These are phyloP conservation scores for Terfezia claveryi DNA, from an alignment of 495 filamentous ascomycete species.

Conservation along the genomic window DNA sequence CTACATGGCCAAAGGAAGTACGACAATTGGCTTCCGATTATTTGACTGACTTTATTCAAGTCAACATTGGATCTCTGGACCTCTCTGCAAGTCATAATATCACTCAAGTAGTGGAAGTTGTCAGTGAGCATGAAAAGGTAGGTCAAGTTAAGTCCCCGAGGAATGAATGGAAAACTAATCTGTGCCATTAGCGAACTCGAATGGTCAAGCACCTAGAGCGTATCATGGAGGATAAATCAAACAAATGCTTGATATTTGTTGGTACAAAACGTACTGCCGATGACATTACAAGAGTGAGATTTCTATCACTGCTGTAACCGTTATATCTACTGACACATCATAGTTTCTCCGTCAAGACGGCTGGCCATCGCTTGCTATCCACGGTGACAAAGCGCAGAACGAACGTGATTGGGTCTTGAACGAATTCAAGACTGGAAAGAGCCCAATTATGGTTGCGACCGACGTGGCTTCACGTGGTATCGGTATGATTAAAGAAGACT, in stretches of 20 bases:
- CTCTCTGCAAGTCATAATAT: constrained; percentile 96
- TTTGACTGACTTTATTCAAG: constrained; percentile 90
- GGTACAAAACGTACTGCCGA: constrained; percentile 97
- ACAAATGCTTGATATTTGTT: constrained; percentile 89
- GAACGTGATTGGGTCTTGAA: constrained; percentile 99
- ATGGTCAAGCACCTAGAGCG: constrained; percentile 97
- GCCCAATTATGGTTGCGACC: constrained; percentile 92
- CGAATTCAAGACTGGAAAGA: constrained; percentile 94
- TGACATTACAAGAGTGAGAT: constrained; percentile 58
- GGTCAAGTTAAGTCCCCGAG: not conserved
- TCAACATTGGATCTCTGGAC: constrained; percentile 95
- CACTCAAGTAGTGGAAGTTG: constrained; percentile 87
- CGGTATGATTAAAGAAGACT: constrained; percentile 70
- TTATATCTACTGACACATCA: constrained; percentile 5
- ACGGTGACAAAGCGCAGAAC: constrained; percentile 98
- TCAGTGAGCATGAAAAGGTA: constrained; percentile 76
- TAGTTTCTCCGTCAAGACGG: constrained; percentile 89
- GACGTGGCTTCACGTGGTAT: constrained; percentile 98
- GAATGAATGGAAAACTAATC: not conserved
- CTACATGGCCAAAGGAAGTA: constrained; percentile 98
- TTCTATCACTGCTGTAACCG: not conserved
- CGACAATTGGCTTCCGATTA: constrained; percentile 88
- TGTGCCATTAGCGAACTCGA: constrained; percentile 56
- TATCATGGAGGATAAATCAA: constrained; percentile 86
- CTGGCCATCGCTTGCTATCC: constrained; percentile 94